Evolutionary conservation across 1,284 basidiomycete species (phyloP).

Genomic region (Tilletia walkeri): DNA sequence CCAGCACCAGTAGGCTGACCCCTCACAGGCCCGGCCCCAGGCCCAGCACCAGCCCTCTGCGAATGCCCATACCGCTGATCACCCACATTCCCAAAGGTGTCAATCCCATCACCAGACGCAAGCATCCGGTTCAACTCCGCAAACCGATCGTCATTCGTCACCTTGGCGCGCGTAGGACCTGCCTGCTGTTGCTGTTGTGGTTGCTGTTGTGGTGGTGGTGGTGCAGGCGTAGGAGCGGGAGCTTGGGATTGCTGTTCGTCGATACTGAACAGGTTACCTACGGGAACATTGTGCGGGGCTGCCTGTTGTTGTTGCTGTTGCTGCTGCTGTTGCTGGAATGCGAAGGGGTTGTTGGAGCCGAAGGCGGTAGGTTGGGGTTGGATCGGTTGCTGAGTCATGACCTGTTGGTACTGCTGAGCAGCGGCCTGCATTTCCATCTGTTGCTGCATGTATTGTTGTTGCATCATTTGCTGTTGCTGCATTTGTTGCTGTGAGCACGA

Average conservation of each 20-base stretch:
- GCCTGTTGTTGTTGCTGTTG: slow-evolving; percentile 25
- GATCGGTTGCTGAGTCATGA: slow-evolving; percentile 56
- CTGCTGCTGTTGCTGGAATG: slow-evolving; percentile 48
- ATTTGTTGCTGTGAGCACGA: slow-evolving; percentile 57
- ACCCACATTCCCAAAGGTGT: slow-evolving; percentile 55
- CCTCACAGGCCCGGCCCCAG: neutral
- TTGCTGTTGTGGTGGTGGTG: slow-evolving; percentile 22
- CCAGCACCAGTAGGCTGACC: slow-evolving; percentile 15
- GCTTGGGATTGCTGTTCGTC: slow-evolving; percentile 16
- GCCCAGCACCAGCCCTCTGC: neutral
- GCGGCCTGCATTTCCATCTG: slow-evolving; percentile 57
- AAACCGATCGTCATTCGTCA: slow-evolving; percentile 33
- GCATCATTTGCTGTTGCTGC: slow-evolving; percentile 72
- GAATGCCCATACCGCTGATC: slow-evolving; percentile 36
- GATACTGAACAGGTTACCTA: slow-evolving; percentile 40
- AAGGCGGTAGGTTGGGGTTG: slow-evolving; percentile 64
- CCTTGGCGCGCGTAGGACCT: slow-evolving; percentile 31
- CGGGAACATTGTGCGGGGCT: slow-evolving; percentile 40
- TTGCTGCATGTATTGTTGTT: slow-evolving; percentile 54
- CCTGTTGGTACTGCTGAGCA: slow-evolving; percentile 55
- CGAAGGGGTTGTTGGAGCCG: slow-evolving; percentile 94
- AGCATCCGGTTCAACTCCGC: slow-evolving; percentile 51
- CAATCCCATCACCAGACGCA: slow-evolving; percentile 50
- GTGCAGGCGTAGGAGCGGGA: slow-evolving; percentile 22
- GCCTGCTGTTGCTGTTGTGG: slow-evolving; percentile 25